These are phyloP conservation scores for Rhamnella rubrinervis DNA, from an alignment of 331 rosid genomes.

Conservation along the genomic window DNA sequence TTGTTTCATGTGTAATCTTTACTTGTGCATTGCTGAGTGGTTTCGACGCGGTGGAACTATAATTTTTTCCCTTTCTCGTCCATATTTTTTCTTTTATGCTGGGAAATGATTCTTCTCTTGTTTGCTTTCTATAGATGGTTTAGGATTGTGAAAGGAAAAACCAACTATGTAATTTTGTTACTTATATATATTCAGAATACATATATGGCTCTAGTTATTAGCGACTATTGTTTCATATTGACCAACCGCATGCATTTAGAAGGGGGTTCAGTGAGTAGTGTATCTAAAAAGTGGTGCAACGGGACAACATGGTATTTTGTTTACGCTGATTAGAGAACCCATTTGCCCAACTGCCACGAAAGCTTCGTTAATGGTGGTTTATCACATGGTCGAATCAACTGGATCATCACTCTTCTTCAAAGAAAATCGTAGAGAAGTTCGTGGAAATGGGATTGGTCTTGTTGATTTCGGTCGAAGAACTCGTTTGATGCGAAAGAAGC, in stretches of 20 bases:
- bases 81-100: not conserved
- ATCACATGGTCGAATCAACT: conserved; percentile 21
- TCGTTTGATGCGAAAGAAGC: conserved; percentile 37
- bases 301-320: not conserved
- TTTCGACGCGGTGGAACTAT: not conserved
- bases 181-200: no score
- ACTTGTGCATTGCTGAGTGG: no score
- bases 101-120: not conserved
- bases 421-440: conserved; percentile 18
- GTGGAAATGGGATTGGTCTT: conserved; percentile 35
- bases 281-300: no score
- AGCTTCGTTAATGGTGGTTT: conserved; percentile 38
- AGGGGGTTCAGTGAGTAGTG: no score
- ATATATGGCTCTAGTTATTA: no score
- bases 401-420: conserved; percentile 1
- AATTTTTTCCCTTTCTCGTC: not conserved
- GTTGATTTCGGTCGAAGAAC: conserved; percentile 32
- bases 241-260: no score
- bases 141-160: not conserved
- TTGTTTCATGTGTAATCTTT: not conserved
- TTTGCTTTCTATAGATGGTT: not conserved
- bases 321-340: conserved; percentile 47
- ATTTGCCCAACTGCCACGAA: conserved; percentile 41
- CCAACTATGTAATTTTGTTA: no score
- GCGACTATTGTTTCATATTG: no score